Conservation (phyloP, 305 asterid species). For the Fraxinus nigra region DNA sequence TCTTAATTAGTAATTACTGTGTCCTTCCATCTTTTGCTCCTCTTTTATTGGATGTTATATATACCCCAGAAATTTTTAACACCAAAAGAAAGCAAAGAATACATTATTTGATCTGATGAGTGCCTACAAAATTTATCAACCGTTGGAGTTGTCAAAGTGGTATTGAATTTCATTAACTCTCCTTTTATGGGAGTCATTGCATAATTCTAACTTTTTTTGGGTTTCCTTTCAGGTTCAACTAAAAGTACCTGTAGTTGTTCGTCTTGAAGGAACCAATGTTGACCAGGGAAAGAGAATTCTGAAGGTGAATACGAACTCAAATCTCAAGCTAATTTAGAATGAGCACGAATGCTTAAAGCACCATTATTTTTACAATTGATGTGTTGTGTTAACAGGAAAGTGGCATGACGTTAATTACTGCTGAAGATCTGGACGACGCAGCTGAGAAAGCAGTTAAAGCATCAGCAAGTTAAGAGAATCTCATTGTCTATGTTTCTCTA, state of each 20-base stretch:
- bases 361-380: neutral
- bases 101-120: neutral
- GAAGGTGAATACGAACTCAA: conserved; percentile 51
- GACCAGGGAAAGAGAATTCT: conserved; percentile 97
- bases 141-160: neutral
- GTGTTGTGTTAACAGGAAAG: conserved; percentile 61
- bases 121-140: neutral
- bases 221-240: conserved; percentile 57
- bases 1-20: neutral
- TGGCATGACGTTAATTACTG: conserved; percentile 87
- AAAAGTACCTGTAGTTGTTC: conserved; percentile 93
- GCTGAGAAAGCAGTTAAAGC: conserved; percentile 98
- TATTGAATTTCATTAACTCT: neutral
- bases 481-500: neutral
- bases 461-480: conserved; percentile 32
- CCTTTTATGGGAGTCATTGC: neutral
- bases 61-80: neutral
- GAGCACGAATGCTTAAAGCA: neutral
- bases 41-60: neutral
- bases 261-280: conserved; percentile 98
- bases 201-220: conserved; percentile 19
- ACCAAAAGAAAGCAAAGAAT: neutral
- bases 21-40: neutral
- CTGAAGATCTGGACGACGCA: conserved; percentile 97
- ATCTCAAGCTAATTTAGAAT: neutral